These are phyloP conservation scores for Kwoniella newhampshirensis DNA, from an alignment of 768 basidiomycete species.

Conservation along the genomic window DNA sequence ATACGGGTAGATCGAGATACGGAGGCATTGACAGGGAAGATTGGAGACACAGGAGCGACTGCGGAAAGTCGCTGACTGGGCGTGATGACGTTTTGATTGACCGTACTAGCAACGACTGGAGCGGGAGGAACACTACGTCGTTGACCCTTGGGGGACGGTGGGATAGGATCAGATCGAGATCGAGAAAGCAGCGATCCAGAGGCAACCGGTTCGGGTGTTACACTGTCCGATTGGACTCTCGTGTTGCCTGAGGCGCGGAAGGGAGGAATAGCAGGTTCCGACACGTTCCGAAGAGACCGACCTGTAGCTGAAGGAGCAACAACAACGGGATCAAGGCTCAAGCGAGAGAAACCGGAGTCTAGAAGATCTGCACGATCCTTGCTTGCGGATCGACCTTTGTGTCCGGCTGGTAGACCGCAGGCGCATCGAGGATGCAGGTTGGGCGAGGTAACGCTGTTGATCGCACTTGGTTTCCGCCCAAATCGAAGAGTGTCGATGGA, in stretches of 20 bases:
- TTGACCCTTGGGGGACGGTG: conserved; percentile 8
- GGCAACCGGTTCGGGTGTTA: neutral
- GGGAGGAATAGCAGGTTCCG: conserved; percentile 24
- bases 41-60: conserved; percentile 5
- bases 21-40: conserved; percentile 9
- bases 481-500: conserved; percentile 50
- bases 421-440: conserved; percentile 46
- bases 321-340: conserved; percentile 33
- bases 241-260: neutral
- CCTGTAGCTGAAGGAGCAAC: conserved; percentile 4
- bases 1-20: conserved; percentile 8
- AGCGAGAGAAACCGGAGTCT: conserved; percentile 35
- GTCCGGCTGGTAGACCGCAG: conserved; percentile 41
- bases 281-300: conserved; percentile 26
- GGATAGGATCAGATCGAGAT: conserved; percentile 43
- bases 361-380: conserved; percentile 31
- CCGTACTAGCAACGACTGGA: neutral
- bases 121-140: conserved; percentile 5
- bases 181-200: conserved; percentile 36
- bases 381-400: conserved; percentile 20
- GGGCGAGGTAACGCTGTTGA: conserved; percentile 49
- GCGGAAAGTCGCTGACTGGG: conserved; percentile 9
- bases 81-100: conserved; percentile 18
- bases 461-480: conserved; percentile 46
- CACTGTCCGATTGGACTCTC: conserved; percentile 13